These are phyloP conservation scores for Adansonia rubrostipa DNA, from an alignment of 441 rosid genomes.

Conservation along the genomic window DNA sequence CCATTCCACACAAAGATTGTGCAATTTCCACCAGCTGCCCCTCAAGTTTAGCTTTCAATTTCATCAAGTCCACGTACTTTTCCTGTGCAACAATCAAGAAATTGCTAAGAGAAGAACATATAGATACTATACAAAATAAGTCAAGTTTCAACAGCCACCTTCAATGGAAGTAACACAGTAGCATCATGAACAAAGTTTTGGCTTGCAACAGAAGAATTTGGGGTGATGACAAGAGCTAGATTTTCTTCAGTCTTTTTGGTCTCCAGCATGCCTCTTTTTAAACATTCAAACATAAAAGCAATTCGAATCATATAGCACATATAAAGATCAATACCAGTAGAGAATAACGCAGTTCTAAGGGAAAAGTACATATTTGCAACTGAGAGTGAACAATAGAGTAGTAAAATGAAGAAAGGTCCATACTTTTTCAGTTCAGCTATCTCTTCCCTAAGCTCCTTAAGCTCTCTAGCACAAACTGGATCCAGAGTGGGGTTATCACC, in stretches of 20 bases:
- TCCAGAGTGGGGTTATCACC: constrained; percentile 89
- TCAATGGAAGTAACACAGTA: constrained; percentile 45
- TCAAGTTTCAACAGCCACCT: constrained; percentile 49
- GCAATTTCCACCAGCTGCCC: constrained; percentile 59
- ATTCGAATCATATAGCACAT: constrained; percentile 3
- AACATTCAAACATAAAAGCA: constrained; percentile 5
- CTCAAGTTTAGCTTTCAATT: constrained; percentile 63
- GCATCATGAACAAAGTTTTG: constrained; percentile 45
- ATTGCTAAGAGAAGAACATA: constrained; percentile 7
- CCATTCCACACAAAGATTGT: constrained; percentile 50
- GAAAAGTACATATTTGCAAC: not conserved
- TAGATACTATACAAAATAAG: not conserved
- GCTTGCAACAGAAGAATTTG: constrained; percentile 46
- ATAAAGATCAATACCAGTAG: not conserved
- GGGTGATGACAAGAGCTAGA: constrained; percentile 42
- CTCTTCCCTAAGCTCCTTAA: constrained; percentile 65
- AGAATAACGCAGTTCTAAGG: not conserved
- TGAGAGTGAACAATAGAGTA: not conserved
- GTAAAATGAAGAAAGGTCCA: not conserved
- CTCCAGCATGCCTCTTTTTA: constrained; percentile 47
- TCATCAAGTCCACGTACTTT: constrained; percentile 56
- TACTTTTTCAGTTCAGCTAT: constrained; percentile 61
- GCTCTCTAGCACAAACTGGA: constrained; percentile 74
- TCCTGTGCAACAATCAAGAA: constrained; percentile 48
- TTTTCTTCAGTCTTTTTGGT: constrained; percentile 60